phyloP scores from a whole-genome alignment of 129 eudicot species.

The Helichrysum umbraculigerum region DNA sequence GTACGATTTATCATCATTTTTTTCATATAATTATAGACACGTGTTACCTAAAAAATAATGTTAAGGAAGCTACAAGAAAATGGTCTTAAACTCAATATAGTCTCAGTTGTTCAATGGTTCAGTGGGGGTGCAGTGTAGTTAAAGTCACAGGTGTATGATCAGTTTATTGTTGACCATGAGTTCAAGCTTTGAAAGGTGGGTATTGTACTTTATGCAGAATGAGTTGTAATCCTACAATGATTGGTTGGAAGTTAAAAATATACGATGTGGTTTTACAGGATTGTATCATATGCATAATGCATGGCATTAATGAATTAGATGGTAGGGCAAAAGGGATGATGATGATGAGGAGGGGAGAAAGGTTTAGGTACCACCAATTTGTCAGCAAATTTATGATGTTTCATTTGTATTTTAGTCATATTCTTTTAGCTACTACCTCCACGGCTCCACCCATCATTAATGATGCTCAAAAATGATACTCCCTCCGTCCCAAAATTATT shows the following conservation, averaged over 20 bases:
- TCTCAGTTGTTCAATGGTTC: not conserved
- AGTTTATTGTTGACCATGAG: conserved; percentile 15
- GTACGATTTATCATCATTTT: too few species aligned
- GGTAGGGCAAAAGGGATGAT: conserved; percentile 28
- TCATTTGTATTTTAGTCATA: conserved; percentile 27
- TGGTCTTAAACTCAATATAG: not conserved
- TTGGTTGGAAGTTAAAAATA: conserved; percentile 15
- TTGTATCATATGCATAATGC: not conserved
- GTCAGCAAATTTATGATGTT: conserved; percentile 31
- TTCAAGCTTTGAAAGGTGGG: not conserved
- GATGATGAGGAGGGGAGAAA: conserved; percentile 6
- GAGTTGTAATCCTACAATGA: conserved; percentile 32
- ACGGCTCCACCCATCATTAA: conserved; percentile 27
- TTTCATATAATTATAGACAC: too few species aligned
- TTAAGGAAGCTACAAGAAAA: too few species aligned
- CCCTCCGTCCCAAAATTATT: too few species aligned
- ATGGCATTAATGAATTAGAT: conserved; percentile 24
- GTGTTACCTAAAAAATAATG: not conserved
- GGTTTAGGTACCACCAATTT: conserved; percentile 29
- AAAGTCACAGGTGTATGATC: conserved; percentile 6
- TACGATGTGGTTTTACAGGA: not conserved
- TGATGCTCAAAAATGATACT: conserved; percentile 1
- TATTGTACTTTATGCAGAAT: conserved; percentile 17
- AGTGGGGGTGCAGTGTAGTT: not conserved
- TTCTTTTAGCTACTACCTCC: conserved; percentile 32